phyloP scores from a whole-genome alignment of 73 alveolate species.

The Paramecium sexaurelia region DNA sequence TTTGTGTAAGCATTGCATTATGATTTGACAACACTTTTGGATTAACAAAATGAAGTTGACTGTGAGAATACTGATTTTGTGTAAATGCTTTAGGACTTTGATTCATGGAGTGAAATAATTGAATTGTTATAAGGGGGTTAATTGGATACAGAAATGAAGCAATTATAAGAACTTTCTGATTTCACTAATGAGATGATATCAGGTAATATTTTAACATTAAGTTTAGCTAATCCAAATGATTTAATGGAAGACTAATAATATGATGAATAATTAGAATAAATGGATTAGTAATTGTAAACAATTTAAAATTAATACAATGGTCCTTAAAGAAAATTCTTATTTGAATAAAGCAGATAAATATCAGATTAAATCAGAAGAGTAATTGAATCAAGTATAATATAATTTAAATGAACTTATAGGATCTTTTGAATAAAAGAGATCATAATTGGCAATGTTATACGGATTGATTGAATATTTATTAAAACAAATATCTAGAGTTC shows the following conservation, averaged over 20 bases:
- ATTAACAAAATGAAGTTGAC: conserved; percentile 16
- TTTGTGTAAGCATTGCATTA: conserved; percentile 27
- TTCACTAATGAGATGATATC: neutral
- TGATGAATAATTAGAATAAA: neutral
- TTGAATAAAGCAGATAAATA: conserved; percentile 21
- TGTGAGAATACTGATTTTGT: conserved; percentile 25
- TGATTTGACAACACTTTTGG: conserved; percentile 6
- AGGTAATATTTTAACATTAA: neutral
- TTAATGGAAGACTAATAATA: neutral
- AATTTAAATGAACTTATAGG: neutral
- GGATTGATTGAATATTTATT: conserved; percentile 44
- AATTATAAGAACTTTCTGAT: conserved; percentile 1
- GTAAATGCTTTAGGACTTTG: conserved; percentile 13
- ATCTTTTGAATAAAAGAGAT: conserved; percentile 26
- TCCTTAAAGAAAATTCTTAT: neutral
- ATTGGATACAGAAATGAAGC: neutral
- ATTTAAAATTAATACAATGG: neutral
- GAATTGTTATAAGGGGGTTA: neutral
- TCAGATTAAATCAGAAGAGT: neutral
- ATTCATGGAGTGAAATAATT: neutral
- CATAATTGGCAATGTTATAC: conserved; percentile 26
- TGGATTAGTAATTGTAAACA: neutral
- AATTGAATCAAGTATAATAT: neutral
- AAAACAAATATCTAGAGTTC: neutral
- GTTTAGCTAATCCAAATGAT: neutral